Evolutionary conservation across 306 rosid genomes (phyloP).

Genomic region (Arachis hypogaea): DNA sequence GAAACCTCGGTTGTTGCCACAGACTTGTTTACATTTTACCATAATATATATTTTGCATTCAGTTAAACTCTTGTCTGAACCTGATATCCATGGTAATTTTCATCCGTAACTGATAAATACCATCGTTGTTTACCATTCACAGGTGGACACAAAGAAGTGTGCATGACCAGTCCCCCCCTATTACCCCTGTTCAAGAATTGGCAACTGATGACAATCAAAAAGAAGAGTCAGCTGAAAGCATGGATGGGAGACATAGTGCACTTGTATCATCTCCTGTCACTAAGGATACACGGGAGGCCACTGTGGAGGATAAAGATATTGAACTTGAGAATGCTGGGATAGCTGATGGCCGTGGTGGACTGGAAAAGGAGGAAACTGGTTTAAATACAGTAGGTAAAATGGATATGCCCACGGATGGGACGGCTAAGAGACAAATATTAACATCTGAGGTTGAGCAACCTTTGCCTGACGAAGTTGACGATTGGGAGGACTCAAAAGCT

Average conservation of each 20-base stretch:
- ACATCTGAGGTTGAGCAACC: slow-evolving; percentile 65
- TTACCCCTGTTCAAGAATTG: slow-evolving; percentile 52
- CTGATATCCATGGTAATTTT: slow-evolving; percentile 23
- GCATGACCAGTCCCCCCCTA: slow-evolving; percentile 55
- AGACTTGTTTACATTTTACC: no score
- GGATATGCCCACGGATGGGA: slow-evolving; percentile 53
- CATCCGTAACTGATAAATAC: slow-evolving; percentile 28
- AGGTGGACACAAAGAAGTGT: slow-evolving; percentile 58
- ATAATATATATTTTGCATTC: no score
- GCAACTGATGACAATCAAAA: slow-evolving; percentile 46
- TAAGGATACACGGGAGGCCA: slow-evolving; percentile 58
- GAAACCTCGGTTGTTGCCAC: no score
- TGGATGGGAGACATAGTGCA: slow-evolving; percentile 59
- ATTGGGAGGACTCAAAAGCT: slow-evolving; percentile 80
- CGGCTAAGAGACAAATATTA: slow-evolving; percentile 49
- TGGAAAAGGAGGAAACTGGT: slow-evolving; percentile 60
- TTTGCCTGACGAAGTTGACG: slow-evolving; percentile 63
- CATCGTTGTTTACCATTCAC: slow-evolving; percentile 37
- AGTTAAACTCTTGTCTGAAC: slow-evolving; percentile 14
- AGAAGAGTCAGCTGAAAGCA: slow-evolving; percentile 77
- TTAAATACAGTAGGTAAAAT: slow-evolving; percentile 33
- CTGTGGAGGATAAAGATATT: slow-evolving; percentile 60
- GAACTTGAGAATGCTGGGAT: slow-evolving; percentile 60
- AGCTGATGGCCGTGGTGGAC: slow-evolving; percentile 64
- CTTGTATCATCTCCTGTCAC: slow-evolving; percentile 59